Evolutionary conservation across 2,329 filamentous ascomycete genomes (phyloP), one percentile per base, ranked within the genome.

Genomic region (Teratosphaeria viscida): DNA sequence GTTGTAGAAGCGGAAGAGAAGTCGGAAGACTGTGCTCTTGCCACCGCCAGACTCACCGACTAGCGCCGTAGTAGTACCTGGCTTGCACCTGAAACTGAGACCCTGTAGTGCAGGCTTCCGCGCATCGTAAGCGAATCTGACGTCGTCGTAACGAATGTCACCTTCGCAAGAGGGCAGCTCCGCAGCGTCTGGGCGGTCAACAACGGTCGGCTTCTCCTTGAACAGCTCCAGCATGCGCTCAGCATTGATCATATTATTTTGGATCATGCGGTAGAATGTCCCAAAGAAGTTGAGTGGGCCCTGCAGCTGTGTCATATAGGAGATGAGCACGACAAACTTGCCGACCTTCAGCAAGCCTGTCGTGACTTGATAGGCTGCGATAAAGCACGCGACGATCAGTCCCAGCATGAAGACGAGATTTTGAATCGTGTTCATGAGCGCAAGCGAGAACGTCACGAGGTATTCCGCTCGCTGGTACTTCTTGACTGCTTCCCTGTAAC

Each of bases 1-100:
- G 71, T 96, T 95, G 78, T 97, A 99, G 75, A 96, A 99, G 19
- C 94, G 88, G 80, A 96, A 97, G 72, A 99, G 85, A 55, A 97
- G 82, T 56, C 94, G 88, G 79, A 99, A 96, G 29, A 99, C 83
- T 0, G 94, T 99, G 2, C 92, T 97, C 74, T 99, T 99, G 65
- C 94, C 94, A 61, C 94, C 94, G 54, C 94, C 94, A 35, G 92
- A 97, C 73, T 97, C 92, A 64, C 94, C 94, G 19, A 99, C 94
- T 64, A 99, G 86, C 0, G 94, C 94, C 5, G 92, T 99, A 0
- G 92, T 97, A 0, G 91, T 96, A 57, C 94, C 94, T 1, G 94
- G 92, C 19, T 79, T 77, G 73, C 92, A 96, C 63, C 87, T 86
- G 74, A 99, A 97, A 63, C 83, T 87, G 55, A 99, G 81, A 54